Evolutionary conservation across 768 basidiomycete species (phyloP).

Genomic region (Hericium erinaceus): DNA sequence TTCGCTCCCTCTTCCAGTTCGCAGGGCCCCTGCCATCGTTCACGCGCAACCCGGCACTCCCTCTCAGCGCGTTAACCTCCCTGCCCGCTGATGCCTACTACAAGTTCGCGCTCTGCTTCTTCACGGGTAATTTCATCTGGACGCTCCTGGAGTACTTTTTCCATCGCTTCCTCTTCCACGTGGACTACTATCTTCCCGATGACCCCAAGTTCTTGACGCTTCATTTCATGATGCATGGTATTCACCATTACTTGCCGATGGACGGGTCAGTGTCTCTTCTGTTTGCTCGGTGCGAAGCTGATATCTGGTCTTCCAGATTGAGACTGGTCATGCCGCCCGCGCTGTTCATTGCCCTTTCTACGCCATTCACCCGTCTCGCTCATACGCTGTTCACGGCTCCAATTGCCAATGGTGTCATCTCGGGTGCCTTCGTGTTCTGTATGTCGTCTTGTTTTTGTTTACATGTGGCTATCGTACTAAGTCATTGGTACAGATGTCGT

Average conservation of each 20-base stretch:
- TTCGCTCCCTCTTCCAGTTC: slow-evolving; percentile 80
- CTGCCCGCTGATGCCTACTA: slow-evolving; percentile 42
- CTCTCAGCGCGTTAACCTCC: slow-evolving; percentile 36
- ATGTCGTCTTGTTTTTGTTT: slow-evolving; percentile 18
- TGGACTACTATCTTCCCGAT: slow-evolving; percentile 85
- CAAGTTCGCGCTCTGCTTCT: slow-evolving; percentile 60
- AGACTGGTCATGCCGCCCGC: slow-evolving; percentile 95
- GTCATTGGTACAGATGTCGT: slow-evolving; percentile 45
- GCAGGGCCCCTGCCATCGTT: slow-evolving; percentile 52
- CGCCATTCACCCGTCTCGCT: slow-evolving; percentile 82
- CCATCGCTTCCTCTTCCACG: slow-evolving; percentile 96
- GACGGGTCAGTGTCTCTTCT: slow-evolving; percentile 48
- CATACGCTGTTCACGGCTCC: slow-evolving; percentile 74
- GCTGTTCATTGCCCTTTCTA: slow-evolving; percentile 66
- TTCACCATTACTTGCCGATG: slow-evolving; percentile 98
- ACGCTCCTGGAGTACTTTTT: slow-evolving; percentile 87
- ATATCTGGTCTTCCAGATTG: slow-evolving; percentile 36
- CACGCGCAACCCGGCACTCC: slow-evolving; percentile 44
- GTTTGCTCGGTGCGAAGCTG: background rate
- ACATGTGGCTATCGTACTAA: background rate
- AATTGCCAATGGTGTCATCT: slow-evolving; percentile 85
- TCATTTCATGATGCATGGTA: slow-evolving; percentile 90
- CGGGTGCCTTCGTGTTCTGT: slow-evolving; percentile 74
- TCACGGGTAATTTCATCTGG: slow-evolving; percentile 85
- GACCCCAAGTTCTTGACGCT: slow-evolving; percentile 65